Conservation (phyloP, 345 rosid genomes). For the Acer yangbiense region DNA sequence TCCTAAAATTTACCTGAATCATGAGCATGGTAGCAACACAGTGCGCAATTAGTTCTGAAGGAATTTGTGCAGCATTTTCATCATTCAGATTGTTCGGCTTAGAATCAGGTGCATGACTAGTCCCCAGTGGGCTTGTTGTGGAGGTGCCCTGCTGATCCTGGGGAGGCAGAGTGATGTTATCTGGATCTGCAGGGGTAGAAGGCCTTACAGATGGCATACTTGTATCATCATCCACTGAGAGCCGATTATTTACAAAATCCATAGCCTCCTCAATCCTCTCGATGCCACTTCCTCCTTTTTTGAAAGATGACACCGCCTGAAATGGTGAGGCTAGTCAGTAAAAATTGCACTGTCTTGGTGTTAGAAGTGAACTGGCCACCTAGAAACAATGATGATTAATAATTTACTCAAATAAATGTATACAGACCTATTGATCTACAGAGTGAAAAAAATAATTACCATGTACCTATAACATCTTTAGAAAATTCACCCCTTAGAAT, state of each 20-base stretch:
- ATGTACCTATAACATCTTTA: constrained; percentile 1
- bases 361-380: neutral
- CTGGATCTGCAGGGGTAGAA: constrained; percentile 34
- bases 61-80: constrained; percentile 48
- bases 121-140: constrained; percentile 33
- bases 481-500: neutral
- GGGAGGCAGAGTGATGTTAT: constrained; percentile 29
- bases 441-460: neutral
- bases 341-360: neutral
- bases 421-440: neutral
- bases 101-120: constrained; percentile 33
- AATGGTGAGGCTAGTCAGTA: constrained; percentile 21
- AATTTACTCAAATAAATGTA: neutral
- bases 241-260: constrained; percentile 62
- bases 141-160: constrained; percentile 43
- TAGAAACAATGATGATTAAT: neutral
- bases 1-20: constrained; percentile 59
- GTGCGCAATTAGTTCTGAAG: constrained; percentile 61
- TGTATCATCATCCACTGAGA: constrained; percentile 44
- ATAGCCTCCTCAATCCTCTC: constrained; percentile 64
- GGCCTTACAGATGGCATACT: constrained; percentile 18
- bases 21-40: constrained; percentile 75
- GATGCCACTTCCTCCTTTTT: constrained; percentile 35
- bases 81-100: constrained; percentile 32
- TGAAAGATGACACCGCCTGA: constrained; percentile 61